Conservation (phyloP, 176 grass and related monocot species). For the Oryza punctata region DNA sequence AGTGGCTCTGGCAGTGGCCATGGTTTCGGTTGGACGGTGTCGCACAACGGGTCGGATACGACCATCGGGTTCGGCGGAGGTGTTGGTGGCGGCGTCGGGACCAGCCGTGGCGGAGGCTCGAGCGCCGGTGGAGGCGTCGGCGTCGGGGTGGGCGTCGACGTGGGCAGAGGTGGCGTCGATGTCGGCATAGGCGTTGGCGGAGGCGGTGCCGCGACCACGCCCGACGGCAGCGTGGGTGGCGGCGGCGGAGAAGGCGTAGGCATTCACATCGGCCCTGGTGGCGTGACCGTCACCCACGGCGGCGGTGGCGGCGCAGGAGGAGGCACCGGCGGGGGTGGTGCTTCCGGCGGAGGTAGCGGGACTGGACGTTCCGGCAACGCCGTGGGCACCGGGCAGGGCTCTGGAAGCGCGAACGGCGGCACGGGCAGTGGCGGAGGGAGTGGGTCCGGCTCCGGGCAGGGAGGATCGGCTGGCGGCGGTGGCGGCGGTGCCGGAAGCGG, state of each 20-base stretch:
- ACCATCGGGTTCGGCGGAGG: conserved; percentile 47
- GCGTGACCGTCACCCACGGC: conserved; percentile 48
- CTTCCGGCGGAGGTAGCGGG: conserved; percentile 44
- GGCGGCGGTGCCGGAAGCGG: conserved; percentile 36
- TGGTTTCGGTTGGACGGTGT: conserved; percentile 44
- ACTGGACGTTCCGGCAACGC: conserved; percentile 49
- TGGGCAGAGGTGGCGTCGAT: conserved; percentile 44
- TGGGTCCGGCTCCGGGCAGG: conserved; percentile 33
- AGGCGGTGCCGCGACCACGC: conserved; percentile 33
- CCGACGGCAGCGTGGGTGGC: conserved; percentile 31
- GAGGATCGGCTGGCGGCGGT: conserved; percentile 28
- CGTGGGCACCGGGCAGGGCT: conserved; percentile 48
- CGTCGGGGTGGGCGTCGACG: conserved; percentile 48
- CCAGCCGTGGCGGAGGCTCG: conserved; percentile 9
- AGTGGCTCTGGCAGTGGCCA: conserved; percentile 46
- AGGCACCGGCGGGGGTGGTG: conserved; percentile 14
- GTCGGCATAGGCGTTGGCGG: conserved; percentile 54
- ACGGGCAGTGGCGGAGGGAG: conserved; percentile 51
- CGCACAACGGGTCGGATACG: conserved; percentile 38
- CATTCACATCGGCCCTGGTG: conserved; percentile 52
- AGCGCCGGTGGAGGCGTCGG: conserved; percentile 59
- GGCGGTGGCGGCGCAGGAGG: not conserved
- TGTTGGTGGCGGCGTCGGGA: conserved; percentile 47
- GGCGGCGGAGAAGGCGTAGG: conserved; percentile 55
- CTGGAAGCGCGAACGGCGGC: conserved; percentile 44